Evolutionary conservation across 805 yeast species (phyloP).

Genomic region (Groenewaldozyma tartarivorans): DNA sequence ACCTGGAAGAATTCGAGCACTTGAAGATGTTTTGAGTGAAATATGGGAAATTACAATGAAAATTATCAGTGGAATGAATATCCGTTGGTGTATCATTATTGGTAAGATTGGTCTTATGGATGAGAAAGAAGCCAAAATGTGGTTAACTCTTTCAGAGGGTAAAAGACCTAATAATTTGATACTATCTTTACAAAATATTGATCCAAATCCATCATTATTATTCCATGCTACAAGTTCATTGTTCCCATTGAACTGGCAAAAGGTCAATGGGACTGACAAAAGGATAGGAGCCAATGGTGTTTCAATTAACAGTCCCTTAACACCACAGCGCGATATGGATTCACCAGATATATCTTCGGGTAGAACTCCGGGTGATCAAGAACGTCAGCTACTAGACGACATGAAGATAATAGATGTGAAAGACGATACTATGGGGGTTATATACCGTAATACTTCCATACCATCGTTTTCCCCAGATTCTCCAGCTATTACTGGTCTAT

Average conservation of each 20-base stretch:
- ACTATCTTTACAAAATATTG: neutral
- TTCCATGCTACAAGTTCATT: neutral
- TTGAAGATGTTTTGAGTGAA: conserved; percentile 24
- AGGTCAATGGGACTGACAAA: neutral
- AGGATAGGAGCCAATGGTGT: neutral
- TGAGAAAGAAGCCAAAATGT: conserved; percentile 23
- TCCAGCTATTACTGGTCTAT: conserved; percentile 16
- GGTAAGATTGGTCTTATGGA: conserved; percentile 29
- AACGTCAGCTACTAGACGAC: conserved; percentile 14
- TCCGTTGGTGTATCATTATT: conserved; percentile 27
- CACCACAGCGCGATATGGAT: conserved; percentile 20
- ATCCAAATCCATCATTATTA: neutral
- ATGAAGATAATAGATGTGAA: conserved; percentile 21
- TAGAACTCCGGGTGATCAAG: conserved; percentile 4
- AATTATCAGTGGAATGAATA: conserved; percentile 15
- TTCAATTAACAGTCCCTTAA: conserved; percentile 11
- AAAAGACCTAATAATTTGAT: neutral
- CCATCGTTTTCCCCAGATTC: neutral
- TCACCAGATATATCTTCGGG: conserved; percentile 21
- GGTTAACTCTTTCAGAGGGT: conserved; percentile 20
- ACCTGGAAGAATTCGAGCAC: conserved; percentile 14
- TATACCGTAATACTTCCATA: conserved; percentile 13
- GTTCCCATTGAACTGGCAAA: neutral
- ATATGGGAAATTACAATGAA: conserved; percentile 27
- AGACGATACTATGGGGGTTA: conserved; percentile 24